A percentile compares a stretch with the other conserved stretches of the same genome.
phyloP scores from a whole-genome alignment of 1,284 basidiomycete species.

The Malassezia vespertilionis region DNA sequence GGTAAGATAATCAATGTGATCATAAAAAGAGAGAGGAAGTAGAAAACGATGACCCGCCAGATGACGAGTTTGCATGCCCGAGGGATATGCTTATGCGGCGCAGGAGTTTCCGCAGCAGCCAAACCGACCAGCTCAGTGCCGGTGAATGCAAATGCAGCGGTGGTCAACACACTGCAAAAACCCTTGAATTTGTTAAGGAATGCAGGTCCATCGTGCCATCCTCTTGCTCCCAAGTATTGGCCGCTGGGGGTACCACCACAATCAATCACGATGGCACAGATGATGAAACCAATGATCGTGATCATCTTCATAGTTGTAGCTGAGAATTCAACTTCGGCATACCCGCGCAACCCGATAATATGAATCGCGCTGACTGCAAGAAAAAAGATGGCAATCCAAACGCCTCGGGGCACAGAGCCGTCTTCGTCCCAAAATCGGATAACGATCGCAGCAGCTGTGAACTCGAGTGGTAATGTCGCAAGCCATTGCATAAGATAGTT shows the following conservation, averaged over 20 bases:
- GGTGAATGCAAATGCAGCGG: conserved; percentile 70
- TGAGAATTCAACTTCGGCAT: conserved; percentile 54
- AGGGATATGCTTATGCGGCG: conserved; percentile 46
- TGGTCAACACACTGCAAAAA: conserved; percentile 44
- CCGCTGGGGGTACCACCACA: conserved; percentile 32
- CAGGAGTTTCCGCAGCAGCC: conserved; percentile 58
- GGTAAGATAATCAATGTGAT: conserved; percentile 37
- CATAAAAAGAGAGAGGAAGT: conserved; percentile 50
- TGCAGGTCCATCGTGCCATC: conserved; percentile 41
- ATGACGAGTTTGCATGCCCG: conserved; percentile 30
- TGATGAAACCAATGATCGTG: conserved; percentile 54
- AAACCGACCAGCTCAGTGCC: conserved; percentile 75
- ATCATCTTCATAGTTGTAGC: conserved; percentile 55
- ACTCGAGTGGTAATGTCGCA: conserved; percentile 35
- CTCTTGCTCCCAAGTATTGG: conserved; percentile 30
- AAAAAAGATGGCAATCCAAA: conserved; percentile 33
- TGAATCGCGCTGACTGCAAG: conserved; percentile 28
- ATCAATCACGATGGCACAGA: conserved; percentile 52
- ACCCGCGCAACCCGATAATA: conserved; percentile 33
- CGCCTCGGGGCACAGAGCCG: conserved; percentile 27
- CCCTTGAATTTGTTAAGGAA: conserved; percentile 49
- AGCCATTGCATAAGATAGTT: conserved; percentile 38
- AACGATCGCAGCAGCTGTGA: conserved; percentile 49
- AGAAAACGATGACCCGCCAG: conserved; percentile 49
- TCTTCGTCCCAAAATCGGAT: conserved; percentile 42